Percentiles rank a stretch among this genome's conserved stretches.
phyloP scores from a whole-genome alignment of 805 yeast species.

The Cyberlindnera euphorbiiphila region DNA sequence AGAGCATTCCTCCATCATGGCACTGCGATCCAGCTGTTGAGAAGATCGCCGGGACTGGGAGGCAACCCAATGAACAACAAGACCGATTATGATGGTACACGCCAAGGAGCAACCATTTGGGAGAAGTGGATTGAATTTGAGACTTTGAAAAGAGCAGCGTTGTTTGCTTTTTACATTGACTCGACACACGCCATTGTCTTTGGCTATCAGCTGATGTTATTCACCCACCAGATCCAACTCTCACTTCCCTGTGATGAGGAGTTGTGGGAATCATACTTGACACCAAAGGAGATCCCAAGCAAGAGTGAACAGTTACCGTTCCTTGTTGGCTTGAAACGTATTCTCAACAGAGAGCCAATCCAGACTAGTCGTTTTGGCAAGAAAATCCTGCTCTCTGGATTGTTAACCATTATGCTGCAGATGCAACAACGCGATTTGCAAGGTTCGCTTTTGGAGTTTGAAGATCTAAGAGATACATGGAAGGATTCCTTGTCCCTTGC shows the following conservation, averaged over 20 bases:
- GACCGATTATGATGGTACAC: slow-evolving; percentile 25
- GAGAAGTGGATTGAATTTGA: slow-evolving; percentile 77
- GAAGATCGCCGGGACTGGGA: slow-evolving; percentile 74
- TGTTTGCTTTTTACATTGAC: slow-evolving; percentile 79
- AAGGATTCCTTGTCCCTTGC: slow-evolving; percentile 66
- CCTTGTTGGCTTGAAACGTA: slow-evolving; percentile 51
- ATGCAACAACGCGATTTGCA: slow-evolving; percentile 72
- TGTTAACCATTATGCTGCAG: slow-evolving; percentile 62
- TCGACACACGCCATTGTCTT: slow-evolving; percentile 74
- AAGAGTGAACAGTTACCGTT: slow-evolving; percentile 39
- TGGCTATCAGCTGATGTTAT: slow-evolving; percentile 61
- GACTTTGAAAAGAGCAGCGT: slow-evolving; percentile 70
- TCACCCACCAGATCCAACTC: slow-evolving; percentile 58
- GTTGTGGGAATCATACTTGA: slow-evolving; percentile 46
- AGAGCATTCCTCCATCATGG: slow-evolving; percentile 85
- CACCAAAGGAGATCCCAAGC: slow-evolving; percentile 26
- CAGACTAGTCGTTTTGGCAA: slow-evolving; percentile 57
- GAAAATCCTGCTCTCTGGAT: slow-evolving; percentile 61
- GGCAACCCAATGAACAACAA: slow-evolving; percentile 51
- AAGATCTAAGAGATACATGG: slow-evolving; percentile 50
- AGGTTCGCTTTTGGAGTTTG: slow-evolving; percentile 43
- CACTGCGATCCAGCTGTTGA: slow-evolving; percentile 70
- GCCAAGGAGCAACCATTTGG: slow-evolving; percentile 40
- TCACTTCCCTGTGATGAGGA: slow-evolving; percentile 61
- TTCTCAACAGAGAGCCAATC: slow-evolving; percentile 48